Evolutionary conservation across 1,139 yeast species (phyloP).

Genomic region (Suhomyces atakaporum): DNA sequence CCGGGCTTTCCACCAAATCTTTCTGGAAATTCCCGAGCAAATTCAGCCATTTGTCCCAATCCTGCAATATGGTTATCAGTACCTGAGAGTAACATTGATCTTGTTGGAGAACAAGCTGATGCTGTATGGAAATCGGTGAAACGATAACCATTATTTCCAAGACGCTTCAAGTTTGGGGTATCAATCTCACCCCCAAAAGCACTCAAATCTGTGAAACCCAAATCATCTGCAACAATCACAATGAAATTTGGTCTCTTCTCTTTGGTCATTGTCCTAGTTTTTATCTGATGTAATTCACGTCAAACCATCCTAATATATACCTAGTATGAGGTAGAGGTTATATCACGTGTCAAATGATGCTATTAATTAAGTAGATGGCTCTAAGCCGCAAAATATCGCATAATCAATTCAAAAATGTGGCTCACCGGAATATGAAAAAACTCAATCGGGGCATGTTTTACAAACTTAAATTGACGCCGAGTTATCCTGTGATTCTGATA

Average conservation of each 20-base stretch:
- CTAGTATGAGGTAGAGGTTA: not conserved
- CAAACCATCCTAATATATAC: not conserved
- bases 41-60: constrained; percentile 1
- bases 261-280: not conserved
- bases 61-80: constrained; percentile 1
- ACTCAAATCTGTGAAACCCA: constrained; percentile 1
- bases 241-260: constrained; percentile 1
- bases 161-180: constrained; percentile 1
- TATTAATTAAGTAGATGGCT: not conserved
- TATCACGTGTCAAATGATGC: not conserved
- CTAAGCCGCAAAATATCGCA: not conserved
- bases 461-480: no score
- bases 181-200: constrained; percentile 1
- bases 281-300: not conserved
- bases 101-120: not conserved
- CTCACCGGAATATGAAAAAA: no score
- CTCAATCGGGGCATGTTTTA: no score
- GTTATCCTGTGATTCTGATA: no score
- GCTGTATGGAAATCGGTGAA: not conserved
- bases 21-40: not conserved
- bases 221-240: not conserved
- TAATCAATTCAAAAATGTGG: not conserved
- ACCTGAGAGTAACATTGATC: constrained; percentile 1
- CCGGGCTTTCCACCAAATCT: constrained; percentile 1
- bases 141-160: not conserved